phyloP scores from a whole-genome alignment of 441 rosid genomes.

The Adansonia gregorii region DNA sequence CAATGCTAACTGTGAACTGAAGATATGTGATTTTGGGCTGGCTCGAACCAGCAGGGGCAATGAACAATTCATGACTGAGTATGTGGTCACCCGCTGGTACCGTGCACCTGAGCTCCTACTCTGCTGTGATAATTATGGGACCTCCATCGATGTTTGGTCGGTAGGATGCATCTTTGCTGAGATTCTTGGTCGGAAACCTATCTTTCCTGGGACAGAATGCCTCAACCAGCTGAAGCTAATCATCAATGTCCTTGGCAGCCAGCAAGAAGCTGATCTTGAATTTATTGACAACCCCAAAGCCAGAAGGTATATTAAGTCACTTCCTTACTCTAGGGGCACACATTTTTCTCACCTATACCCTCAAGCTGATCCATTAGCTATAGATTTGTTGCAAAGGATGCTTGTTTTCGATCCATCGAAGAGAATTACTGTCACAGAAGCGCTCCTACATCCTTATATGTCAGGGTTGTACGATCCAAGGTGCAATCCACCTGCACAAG shows the following conservation, averaged over 20 bases:
- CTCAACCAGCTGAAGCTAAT: conserved; percentile 57
- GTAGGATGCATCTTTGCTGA: conserved; percentile 69
- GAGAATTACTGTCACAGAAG: conserved; percentile 62
- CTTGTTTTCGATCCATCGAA: conserved; percentile 65
- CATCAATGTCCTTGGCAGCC: conserved; percentile 57
- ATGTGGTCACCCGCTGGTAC: conserved; percentile 68
- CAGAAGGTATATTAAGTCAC: conserved; percentile 53
- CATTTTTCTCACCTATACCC: conserved; percentile 57
- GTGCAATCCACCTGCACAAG: conserved; percentile 54
- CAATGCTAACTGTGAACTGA: conserved; percentile 55
- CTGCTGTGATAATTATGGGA: conserved; percentile 65
- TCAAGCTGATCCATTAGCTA: conserved; percentile 63
- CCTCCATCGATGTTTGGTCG: conserved; percentile 65
- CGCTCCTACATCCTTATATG: conserved; percentile 65
- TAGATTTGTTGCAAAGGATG: conserved; percentile 65
- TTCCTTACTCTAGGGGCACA: conserved; percentile 54
- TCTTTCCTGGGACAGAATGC: conserved; percentile 61
- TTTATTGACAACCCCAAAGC: conserved; percentile 64
- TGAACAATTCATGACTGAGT: conserved; percentile 65
- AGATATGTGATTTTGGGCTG: conserved; percentile 66
- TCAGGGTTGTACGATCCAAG: conserved; percentile 58
- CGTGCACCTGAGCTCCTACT: conserved; percentile 71
- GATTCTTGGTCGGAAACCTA: conserved; percentile 59
- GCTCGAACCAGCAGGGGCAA: conserved; percentile 66
- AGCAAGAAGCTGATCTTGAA: conserved; percentile 48